Percentiles rank a stretch among this genome's conserved stretches.
phyloP scores from a whole-genome alignment of 2,329 filamentous ascomycete species.

The Trichophyton benhamiae region DNA sequence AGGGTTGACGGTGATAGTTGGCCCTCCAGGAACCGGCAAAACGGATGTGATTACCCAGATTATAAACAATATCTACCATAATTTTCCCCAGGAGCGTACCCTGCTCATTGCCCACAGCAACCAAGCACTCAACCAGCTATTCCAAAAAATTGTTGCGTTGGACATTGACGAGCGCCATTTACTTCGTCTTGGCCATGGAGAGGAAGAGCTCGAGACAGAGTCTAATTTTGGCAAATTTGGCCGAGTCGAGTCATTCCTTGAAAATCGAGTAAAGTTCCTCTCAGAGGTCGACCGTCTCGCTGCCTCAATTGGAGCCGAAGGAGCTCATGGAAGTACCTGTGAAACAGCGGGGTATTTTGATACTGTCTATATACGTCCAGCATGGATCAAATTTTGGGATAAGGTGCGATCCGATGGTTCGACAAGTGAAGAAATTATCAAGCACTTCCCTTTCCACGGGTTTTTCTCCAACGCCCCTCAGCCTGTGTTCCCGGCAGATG shows the following conservation, averaged over 20 bases:
- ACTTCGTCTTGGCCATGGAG: conserved; percentile 81
- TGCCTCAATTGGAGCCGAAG: conserved; percentile 69
- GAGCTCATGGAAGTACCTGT: conserved; percentile 89
- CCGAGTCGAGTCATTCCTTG: conserved; percentile 86
- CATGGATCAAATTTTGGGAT: conserved; percentile 76
- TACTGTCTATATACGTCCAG: conserved; percentile 74
- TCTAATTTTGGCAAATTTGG: conserved; percentile 87
- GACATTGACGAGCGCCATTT: conserved; percentile 94
- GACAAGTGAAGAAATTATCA: conserved; percentile 50
- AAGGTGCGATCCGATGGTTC: conserved; percentile 44
- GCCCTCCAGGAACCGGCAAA: conserved; percentile 92
- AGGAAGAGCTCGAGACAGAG: conserved; percentile 82
- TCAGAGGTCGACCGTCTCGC: conserved; percentile 78
- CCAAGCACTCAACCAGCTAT: conserved; percentile 91
- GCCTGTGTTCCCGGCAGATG: conserved; percentile 61
- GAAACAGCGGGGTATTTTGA: conserved; percentile 98
- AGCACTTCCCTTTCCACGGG: conserved; percentile 71
- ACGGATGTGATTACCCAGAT: conserved; percentile 98
- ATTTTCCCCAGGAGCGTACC: conserved; percentile 86
- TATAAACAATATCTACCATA: conserved; percentile 98
- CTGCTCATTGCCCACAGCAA: conserved; percentile 93
- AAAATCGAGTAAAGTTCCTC: conserved; percentile 68
- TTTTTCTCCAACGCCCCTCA: conserved; percentile 85
- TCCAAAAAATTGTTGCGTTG: conserved; percentile 91
- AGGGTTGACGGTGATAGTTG: conserved; percentile 84